A percentile compares a stretch with the other conserved stretches of the same genome.
Conservation (phyloP, 2,329 filamentous ascomycete genomes). For the Phoma herbarum region DNA sequence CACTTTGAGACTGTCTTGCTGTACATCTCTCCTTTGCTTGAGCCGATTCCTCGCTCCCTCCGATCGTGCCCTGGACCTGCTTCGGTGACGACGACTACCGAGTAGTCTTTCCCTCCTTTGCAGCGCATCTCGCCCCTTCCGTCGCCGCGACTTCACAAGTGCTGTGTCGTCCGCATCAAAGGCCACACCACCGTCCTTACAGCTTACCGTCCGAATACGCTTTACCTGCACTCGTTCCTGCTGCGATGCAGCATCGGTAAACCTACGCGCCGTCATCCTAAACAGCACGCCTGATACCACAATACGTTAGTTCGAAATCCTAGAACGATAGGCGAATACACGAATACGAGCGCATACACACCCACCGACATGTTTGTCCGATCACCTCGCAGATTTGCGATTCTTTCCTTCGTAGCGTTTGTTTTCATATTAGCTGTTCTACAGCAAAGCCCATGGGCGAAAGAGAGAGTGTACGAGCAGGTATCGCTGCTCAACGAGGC, state of each 20-base stretch:
- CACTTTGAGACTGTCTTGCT: slow-evolving; percentile 12
- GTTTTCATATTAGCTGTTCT: slow-evolving; percentile 42
- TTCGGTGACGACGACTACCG: slow-evolving; percentile 13
- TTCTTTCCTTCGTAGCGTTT: slow-evolving; percentile 50
- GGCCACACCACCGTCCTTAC: slow-evolving; percentile 19
- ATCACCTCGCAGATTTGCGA: slow-evolving; percentile 50
- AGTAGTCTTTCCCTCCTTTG: slow-evolving; percentile 10
- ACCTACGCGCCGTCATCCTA: slow-evolving; percentile 24
- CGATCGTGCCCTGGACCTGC: slow-evolving; percentile 6
- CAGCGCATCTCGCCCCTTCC: slow-evolving; percentile 7
- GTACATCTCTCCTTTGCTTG: neutral
- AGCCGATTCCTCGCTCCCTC: slow-evolving; percentile 5
- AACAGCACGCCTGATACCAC: slow-evolving; percentile 21
- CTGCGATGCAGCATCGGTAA: slow-evolving; percentile 37
- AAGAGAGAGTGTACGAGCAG: slow-evolving; percentile 37
- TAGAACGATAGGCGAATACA: slow-evolving; percentile 24
- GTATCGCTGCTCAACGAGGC: slow-evolving; percentile 33
- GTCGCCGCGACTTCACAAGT: slow-evolving; percentile 11
- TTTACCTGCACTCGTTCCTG: slow-evolving; percentile 15
- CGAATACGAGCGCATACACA: slow-evolving; percentile 34
- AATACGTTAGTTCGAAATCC: slow-evolving; percentile 29
- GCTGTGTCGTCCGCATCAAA: slow-evolving; percentile 9
- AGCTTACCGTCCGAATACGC: slow-evolving; percentile 6
- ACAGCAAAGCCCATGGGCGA: slow-evolving; percentile 42
- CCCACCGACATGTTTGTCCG: slow-evolving; percentile 42